Evolutionary conservation across 371 early-diverging fungal genomes (phyloP), one percentile per base, ranked within the genome.

Genomic region (Haplosporangium sp.): DNA sequence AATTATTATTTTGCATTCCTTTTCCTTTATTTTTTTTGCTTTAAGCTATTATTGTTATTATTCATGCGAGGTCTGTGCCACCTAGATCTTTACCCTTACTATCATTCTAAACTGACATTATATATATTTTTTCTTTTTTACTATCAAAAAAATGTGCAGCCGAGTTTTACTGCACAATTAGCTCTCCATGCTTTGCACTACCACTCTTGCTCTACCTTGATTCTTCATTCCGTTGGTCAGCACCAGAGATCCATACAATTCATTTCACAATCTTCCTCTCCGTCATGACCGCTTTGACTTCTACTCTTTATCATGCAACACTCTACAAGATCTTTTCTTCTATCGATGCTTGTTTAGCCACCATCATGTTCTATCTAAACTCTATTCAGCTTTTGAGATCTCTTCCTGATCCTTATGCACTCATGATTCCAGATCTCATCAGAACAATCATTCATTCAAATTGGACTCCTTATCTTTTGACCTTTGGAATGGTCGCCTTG

Each of bases 121-220:
- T 47, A 15, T 35, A n/a, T n/a, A n/a, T 20, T 40, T 38, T 40
- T 56, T 20, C 19, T 40, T 40, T 47, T 56, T n/a, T n/a, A n/a
- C n/a, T n/a, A n/a, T n/a, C n/a, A n/a, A n/a, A n/a, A n/a, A n/a
- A n/a, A 20, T n/a, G 15, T 45, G 34, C 13, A 86, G 86, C 86
- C 40, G 86, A 86, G 65, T 86, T 86, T 60, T 86, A 82, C 61
- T 86, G 86, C 59, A 84, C 86, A 0, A 73, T 86, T 64, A 86
- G 84, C 38, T 86, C 86, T 9, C 76, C 82, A 7, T 84, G 71
- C 73, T 86, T 86, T 57, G 84, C 85, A 4, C 74, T 84, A 1
- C 86, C 86, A 0, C 20, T 84, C 15, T 67, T 84, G 3, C 65
- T 84, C 20, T 82, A 83, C 63, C 53, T 66, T 4, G 72, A 73